Conservation (phyloP, 1,284 basidiomycete species). For the Puccinia triticina region DNA sequence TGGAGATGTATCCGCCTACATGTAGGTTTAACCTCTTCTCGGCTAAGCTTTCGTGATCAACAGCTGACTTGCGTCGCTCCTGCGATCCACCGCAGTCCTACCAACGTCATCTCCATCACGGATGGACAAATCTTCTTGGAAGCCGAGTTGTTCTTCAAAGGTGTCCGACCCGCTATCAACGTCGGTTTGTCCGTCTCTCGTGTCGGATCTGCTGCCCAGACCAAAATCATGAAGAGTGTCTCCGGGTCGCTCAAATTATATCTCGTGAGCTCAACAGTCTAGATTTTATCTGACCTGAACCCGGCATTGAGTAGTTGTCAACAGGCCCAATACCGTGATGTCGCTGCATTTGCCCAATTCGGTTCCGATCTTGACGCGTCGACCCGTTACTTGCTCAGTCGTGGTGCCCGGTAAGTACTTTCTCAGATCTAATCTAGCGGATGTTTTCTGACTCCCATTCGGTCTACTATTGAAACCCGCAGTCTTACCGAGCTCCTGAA, state of each 20-base stretch:
- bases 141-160: slow-evolving; percentile 96
- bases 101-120: slow-evolving; percentile 91
- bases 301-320: slow-evolving; percentile 2
- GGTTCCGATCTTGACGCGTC: slow-evolving; percentile 99
- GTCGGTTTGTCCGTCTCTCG: slow-evolving; percentile 99
- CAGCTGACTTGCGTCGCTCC: neutral
- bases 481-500: slow-evolving; percentile 98
- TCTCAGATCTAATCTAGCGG: neutral
- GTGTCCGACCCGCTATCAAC: slow-evolving; percentile 98
- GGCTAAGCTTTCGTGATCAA: neutral
- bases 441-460: neutral
- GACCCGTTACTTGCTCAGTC: slow-evolving; percentile 92
- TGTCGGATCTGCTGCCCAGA: slow-evolving; percentile 99
- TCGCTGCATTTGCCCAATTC: slow-evolving; percentile 98
- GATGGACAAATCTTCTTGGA: slow-evolving; percentile 99
- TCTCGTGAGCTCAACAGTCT: slow-evolving; percentile 66
- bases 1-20: slow-evolving; percentile 99
- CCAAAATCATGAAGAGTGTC: slow-evolving; percentile 99
- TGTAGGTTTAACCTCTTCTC: slow-evolving; percentile 60
- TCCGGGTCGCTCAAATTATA: slow-evolving; percentile 99
- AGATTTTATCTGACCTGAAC: neutral
- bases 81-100: slow-evolving; percentile 62
- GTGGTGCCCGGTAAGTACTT: slow-evolving; percentile 66
- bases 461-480: slow-evolving; percentile 62
- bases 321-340: slow-evolving; percentile 92